phyloP scores from a whole-genome alignment of 2,329 filamentous ascomycete genomes.

The Ophiocordyceps sinensis region DNA sequence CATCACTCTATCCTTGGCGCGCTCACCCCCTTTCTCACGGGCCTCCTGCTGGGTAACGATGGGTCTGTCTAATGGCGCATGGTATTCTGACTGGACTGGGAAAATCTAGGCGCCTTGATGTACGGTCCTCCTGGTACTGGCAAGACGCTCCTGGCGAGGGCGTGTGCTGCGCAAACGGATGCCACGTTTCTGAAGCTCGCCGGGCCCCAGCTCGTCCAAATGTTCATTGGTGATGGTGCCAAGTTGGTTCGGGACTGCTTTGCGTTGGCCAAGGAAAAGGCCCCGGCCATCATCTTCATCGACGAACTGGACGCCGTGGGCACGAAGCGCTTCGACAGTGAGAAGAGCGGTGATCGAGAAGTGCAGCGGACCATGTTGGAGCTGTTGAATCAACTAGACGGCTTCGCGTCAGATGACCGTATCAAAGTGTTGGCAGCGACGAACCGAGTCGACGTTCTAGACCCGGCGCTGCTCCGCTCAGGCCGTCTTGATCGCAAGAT shows the following conservation, averaged over 20 bases:
- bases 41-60: background rate
- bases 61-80: background rate
- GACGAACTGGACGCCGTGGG: conserved; percentile 97
- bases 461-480: conserved; percentile 80
- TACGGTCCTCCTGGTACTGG: conserved; percentile 87
- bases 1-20: background rate
- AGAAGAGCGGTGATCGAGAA: conserved; percentile 95
- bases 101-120: conserved; percentile 71
- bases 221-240: conserved; percentile 98
- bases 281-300: conserved; percentile 98
- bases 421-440: conserved; percentile 95
- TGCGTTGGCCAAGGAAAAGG: conserved; percentile 95
- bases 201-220: conserved; percentile 93
- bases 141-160: conserved; percentile 84
- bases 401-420: conserved; percentile 90
- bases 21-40: background rate
- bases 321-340: conserved; percentile 96
- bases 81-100: background rate
- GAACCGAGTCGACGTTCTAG: conserved; percentile 86
- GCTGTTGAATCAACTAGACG: conserved; percentile 93
- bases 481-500: conserved; percentile 94
- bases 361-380: conserved; percentile 99
- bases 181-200: conserved; percentile 98
- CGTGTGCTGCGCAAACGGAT: conserved; percentile 94
- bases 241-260: conserved; percentile 97